Evolutionary conservation across 768 basidiomycete genomes (phyloP).

Genomic region (Albatrellus ellisii): DNA sequence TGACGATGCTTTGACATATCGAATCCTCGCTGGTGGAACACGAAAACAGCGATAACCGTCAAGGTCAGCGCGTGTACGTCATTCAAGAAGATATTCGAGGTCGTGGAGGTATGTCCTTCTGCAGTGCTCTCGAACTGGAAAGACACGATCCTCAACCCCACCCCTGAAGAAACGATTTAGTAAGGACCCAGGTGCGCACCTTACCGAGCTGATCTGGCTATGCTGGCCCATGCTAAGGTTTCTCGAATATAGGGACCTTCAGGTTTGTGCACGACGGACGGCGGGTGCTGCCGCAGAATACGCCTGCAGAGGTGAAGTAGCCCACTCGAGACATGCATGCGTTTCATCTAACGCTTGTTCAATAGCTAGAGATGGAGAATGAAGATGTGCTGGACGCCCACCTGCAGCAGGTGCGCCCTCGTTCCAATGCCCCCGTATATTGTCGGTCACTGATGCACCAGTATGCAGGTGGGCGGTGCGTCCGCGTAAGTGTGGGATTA

Average conservation of each 20-base stretch:
- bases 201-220: neutral
- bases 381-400: conserved; percentile 49
- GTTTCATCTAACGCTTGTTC: neutral
- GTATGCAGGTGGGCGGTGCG: too few species aligned
- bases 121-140: conserved; percentile 27
- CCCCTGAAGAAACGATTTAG: neutral
- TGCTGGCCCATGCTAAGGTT: neutral
- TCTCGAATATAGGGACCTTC: neutral
- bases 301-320: neutral
- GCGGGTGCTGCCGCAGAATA: neutral
- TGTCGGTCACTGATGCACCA: too few species aligned
- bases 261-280: neutral
- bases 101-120: conserved; percentile 39
- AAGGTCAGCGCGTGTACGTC: conserved; percentile 52
- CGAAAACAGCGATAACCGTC: conserved; percentile 51
- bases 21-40: too few species aligned
- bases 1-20: too few species aligned
- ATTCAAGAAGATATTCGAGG: conserved; percentile 56
- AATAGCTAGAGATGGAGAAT: conserved; percentile 45
- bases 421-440: neutral
- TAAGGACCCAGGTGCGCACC: neutral
- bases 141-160: neutral
- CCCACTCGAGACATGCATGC: too few species aligned
- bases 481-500: too few species aligned
- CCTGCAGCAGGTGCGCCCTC: conserved; percentile 35